Percentiles rank a stretch among this genome's conserved stretches.
phyloP scores from a whole-genome alignment of 78 protist genomes.

The Anaeramoeba flamelloides region DNA sequence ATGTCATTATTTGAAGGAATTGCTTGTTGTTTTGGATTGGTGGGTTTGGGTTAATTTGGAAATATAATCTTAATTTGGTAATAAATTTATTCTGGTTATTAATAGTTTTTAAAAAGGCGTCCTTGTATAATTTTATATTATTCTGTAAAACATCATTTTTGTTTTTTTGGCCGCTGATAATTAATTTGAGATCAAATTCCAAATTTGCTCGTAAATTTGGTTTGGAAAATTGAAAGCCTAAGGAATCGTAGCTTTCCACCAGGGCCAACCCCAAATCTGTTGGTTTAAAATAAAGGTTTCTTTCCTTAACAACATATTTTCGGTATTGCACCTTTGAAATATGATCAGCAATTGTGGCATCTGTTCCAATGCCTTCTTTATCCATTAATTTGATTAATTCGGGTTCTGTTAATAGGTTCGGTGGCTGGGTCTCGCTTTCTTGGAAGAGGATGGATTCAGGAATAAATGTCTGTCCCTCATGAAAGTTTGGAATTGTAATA shows the following conservation, averaged over 20 bases:
- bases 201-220: slow-evolving; percentile 31
- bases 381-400: slow-evolving; percentile 87
- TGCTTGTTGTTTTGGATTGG: too few relatives aligned
- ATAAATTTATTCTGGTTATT: neutral
- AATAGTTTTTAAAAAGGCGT: neutral
- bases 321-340: slow-evolving; percentile 66
- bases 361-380: slow-evolving; percentile 72
- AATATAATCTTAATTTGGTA: neutral
- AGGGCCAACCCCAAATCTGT: slow-evolving; percentile 70
- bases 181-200: neutral
- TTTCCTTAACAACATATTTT: slow-evolving; percentile 39
- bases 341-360: slow-evolving; percentile 96
- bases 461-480: neutral
- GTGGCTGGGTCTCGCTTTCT: slow-evolving; percentile 69
- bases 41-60: too few relatives aligned
- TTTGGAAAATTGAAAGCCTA: slow-evolving; percentile 59
- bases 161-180: neutral
- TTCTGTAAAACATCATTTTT: neutral
- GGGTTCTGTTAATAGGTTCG: slow-evolving; percentile 68
- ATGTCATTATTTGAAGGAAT: too few relatives aligned
- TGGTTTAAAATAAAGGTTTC: slow-evolving; percentile 29
- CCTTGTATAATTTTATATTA: neutral
- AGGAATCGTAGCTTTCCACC: slow-evolving; percentile 54
- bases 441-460: slow-evolving; percentile 31
- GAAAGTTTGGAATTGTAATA: slow-evolving; percentile 46